Percentiles rank a stretch among this genome's conserved stretches.
These are phyloP conservation scores for Hygrophoropsis aurantiaca DNA, from an alignment of 768 basidiomycete species.

Conservation along the genomic window DNA sequence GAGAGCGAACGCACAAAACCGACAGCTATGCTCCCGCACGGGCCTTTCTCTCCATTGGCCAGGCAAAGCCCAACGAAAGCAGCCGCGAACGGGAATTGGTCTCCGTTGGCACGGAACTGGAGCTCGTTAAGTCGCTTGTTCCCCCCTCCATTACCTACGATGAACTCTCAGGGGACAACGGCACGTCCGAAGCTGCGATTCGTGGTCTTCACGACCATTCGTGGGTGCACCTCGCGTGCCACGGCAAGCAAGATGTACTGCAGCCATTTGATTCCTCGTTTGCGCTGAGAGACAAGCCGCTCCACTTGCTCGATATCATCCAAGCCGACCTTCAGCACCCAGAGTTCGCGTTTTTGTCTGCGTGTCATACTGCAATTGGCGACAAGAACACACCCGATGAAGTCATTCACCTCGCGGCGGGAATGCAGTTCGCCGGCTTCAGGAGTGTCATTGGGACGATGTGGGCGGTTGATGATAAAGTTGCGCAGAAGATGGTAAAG, in stretches of 20 bases:
- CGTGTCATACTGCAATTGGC: conserved; percentile 32
- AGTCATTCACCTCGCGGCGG: conserved; percentile 27
- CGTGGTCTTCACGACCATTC: conserved; percentile 8
- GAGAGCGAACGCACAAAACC: too few species aligned
- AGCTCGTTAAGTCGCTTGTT: conserved; percentile 18
- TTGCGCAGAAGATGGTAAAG: conserved; percentile 17
- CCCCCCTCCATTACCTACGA: conserved; percentile 6
- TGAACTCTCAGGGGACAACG: conserved; percentile 6
- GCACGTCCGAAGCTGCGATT: conserved; percentile 10
- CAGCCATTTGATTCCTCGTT: conserved; percentile 21
- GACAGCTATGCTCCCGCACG: neutral
- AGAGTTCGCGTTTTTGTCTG: too few species aligned
- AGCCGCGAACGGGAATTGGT: conserved; percentile 8
- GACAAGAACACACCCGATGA: conserved; percentile 22
- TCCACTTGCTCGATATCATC: conserved; percentile 17
- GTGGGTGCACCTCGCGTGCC: conserved; percentile 5
- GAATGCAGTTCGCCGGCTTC: conserved; percentile 25
- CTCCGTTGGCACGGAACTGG: conserved; percentile 16
- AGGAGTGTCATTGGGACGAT: conserved; percentile 33
- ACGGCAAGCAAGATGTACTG: neutral
- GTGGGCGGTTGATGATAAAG: conserved; percentile 30
- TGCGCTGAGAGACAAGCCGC: conserved; percentile 37
- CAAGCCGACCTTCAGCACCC: conserved; percentile 24
- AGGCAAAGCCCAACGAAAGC: conserved; percentile 8
- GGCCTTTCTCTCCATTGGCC: conserved; percentile 15